Evolutionary conservation across 1,284 basidiomycete species (phyloP).

Genomic region (Cutaneotrichosporon dermatis): DNA sequence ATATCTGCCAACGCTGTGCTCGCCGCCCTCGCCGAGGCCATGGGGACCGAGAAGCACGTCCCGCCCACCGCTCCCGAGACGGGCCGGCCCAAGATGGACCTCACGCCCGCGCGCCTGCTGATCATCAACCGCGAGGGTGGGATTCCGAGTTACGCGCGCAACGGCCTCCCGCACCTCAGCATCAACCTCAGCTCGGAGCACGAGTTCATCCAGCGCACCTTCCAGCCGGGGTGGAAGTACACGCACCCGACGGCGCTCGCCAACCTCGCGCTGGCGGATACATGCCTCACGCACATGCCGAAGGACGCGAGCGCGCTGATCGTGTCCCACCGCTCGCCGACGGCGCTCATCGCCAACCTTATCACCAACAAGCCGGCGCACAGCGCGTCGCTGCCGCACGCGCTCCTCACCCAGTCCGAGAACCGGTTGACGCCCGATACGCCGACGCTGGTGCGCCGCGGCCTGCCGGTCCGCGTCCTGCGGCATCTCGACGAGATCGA

Average conservation of each 20-base stretch:
- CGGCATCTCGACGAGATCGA: conserved; percentile 63
- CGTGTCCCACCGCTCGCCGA: conserved; percentile 94
- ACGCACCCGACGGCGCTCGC: conserved; percentile 80
- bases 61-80: background rate
- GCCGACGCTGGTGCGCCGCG: conserved; percentile 86
- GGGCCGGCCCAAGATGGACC: conserved; percentile 50
- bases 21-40: conserved; percentile 78
- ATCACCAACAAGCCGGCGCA: conserved; percentile 98
- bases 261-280: conserved; percentile 81
- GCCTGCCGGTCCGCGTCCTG: conserved; percentile 79
- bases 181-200: conserved; percentile 91
- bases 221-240: conserved; percentile 68
- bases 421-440: conserved; percentile 81
- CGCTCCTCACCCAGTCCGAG: conserved; percentile 72
- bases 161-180: conserved; percentile 88
- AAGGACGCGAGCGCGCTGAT: conserved; percentile 87
- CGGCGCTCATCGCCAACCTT: conserved; percentile 90
- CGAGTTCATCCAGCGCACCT: conserved; percentile 79
- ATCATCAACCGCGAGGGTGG: conserved; percentile 97
- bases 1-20: conserved; percentile 88
- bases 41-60: conserved; percentile 53
- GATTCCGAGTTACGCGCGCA: conserved; percentile 93
- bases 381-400: conserved; percentile 89
- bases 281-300: conserved; percentile 90
- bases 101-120: conserved; percentile 90